Evolutionary conservation across 2,329 filamentous ascomycete species (phyloP), one percentile per base, ranked within the genome.

Genomic region (Cladosporium sphaerospermum): DNA sequence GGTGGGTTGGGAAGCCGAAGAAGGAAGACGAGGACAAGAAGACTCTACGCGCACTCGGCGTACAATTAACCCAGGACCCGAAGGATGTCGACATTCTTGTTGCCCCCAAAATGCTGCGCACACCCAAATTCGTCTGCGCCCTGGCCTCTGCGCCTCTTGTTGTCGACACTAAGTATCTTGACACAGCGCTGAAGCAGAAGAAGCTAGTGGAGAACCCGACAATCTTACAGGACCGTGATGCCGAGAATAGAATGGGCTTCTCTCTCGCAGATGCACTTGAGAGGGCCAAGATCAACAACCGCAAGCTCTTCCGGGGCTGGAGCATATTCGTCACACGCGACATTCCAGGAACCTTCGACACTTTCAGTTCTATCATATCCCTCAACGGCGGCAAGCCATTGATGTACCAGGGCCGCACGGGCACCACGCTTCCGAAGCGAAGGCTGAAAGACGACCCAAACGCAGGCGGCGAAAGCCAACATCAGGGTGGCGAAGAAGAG

Each of bases 101-200:
- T 33, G 92, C 92, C 3, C 93, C 92, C 1, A 81, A 83, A 40
- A 83, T 97, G 56, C 82, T 96, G 33, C 86, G 93, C 36, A 99
- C 93, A 0, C 84, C 89, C 67, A 99, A 99, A 66, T 99, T 99
- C 66, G 84, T 97, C 46, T 86, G 85, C 56, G 89, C 90, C 10
- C 74, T 99, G 28, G 90, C 93, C 14, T 84, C 83, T 55, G 90
- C 88, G 0, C 89, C 90, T 0, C 78, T 81, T 1, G 81, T 97
- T 41, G 79, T 97, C 51, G 84, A 83, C 43, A 86, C 85, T 0
- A 78, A 81, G 8, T 99, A 89, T 68, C 81, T 99, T 54, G 87
- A 92, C 53, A 77, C 81, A 19, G 89, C 86, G 44, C 76, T 97
- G 9, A 82, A 87, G 43, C 76, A 82, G 32, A 82, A 86, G 57